Evolutionary conservation across 371 early-diverging fungal species (phyloP).

Genomic region (Paraphysoderma sedebokerense): DNA sequence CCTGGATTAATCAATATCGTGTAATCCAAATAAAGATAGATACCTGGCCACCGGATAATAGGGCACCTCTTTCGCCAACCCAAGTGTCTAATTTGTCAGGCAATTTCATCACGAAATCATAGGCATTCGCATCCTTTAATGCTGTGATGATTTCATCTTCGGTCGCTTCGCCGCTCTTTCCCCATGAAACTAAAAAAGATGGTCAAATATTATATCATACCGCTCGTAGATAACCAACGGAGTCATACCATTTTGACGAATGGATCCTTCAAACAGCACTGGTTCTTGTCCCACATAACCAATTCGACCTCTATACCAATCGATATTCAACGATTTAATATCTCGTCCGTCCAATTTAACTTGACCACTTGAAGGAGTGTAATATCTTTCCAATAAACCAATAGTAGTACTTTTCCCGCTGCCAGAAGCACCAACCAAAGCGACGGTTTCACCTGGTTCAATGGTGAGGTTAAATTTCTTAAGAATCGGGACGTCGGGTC

Average conservation of each 20-base stretch:
- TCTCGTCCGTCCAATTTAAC: conserved; percentile 22
- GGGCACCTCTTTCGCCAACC: conserved; percentile 13
- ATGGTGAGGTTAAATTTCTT: conserved; percentile 25
- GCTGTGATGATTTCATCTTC: conserved; percentile 1
- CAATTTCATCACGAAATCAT: conserved; percentile 5
- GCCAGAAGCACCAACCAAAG: conserved; percentile 33
- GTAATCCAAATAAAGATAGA: conserved; percentile 14
- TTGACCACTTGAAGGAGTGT: conserved; percentile 7
- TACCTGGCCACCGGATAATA: conserved; percentile 31
- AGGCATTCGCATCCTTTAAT: conserved; percentile 5
- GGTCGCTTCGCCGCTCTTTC: conserved; percentile 17
- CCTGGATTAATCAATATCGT: conserved; percentile 9
- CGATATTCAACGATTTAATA: conserved; percentile 22
- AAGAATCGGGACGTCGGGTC: conserved; percentile 32
- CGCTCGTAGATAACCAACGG: too few relatives aligned
- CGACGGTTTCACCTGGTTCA: conserved; percentile 29
- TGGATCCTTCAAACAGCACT: conserved; percentile 38
- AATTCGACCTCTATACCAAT: conserved; percentile 23
- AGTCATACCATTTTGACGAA: conserved; percentile 31
- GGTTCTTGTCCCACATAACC: conserved; percentile 43
- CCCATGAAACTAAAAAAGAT: conserved; percentile 30
- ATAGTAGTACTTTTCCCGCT: conserved; percentile 11
- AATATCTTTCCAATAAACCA: not conserved
- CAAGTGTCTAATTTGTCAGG: conserved; percentile 6
- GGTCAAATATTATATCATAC: too few relatives aligned